Evolutionary conservation across 2,329 filamentous ascomycete species (phyloP).

Genomic region (Penicillium sp.): DNA sequence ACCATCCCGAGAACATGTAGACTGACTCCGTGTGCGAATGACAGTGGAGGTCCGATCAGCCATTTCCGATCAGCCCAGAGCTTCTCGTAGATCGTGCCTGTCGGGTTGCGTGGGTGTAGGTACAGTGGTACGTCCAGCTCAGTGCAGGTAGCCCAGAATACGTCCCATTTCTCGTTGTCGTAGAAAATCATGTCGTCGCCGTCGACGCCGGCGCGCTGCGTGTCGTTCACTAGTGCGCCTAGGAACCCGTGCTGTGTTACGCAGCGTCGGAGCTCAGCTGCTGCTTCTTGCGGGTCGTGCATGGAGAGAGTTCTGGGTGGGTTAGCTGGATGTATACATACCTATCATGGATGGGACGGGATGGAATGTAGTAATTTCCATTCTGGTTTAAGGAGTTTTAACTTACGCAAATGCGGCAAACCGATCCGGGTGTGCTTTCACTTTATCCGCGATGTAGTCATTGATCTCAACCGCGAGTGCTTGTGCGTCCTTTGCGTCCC

Average conservation of each 20-base stretch:
- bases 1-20: conserved; percentile 57
- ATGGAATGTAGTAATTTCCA: neutral
- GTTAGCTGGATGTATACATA: neutral
- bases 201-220: conserved; percentile 58
- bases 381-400: neutral
- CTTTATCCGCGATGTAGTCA: conserved; percentile 47
- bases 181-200: conserved; percentile 65
- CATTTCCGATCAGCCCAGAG: conserved; percentile 60
- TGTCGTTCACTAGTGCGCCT: conserved; percentile 63
- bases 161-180: conserved; percentile 57
- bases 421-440: conserved; percentile 44
- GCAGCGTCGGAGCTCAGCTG: conserved; percentile 45
- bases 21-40: conserved; percentile 59
- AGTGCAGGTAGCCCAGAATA: conserved; percentile 60
- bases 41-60: conserved; percentile 60
- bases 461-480: conserved; percentile 49
- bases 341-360: neutral
- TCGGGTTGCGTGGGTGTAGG: conserved; percentile 61
- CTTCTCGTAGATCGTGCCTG: conserved; percentile 57
- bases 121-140: conserved; percentile 66
- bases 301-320: conserved; percentile 37
- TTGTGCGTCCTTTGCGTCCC: conserved; percentile 46
- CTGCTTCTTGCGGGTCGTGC: conserved; percentile 44
- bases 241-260: conserved; percentile 62
- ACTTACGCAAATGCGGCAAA: conserved; percentile 47